Evolutionary conservation across 164 flowering plant genomes (phyloP).

Genomic region (Magnolia officinalis): DNA sequence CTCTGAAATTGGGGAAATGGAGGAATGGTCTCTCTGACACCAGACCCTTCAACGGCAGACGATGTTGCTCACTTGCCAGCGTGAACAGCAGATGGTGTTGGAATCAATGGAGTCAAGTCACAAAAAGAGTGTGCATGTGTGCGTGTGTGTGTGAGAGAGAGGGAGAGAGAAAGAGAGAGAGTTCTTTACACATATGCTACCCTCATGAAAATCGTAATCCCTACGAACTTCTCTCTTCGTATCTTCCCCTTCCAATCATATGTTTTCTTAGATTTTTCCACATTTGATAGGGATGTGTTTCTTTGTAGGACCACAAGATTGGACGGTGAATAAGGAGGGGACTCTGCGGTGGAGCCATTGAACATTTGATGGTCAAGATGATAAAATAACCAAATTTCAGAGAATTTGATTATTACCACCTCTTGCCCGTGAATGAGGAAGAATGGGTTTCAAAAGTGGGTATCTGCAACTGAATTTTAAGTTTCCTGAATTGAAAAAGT

Average conservation of each 20-base stretch:
- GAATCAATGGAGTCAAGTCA: too few relatives aligned
- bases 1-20: too few relatives aligned
- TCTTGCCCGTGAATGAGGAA: neutral
- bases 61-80: too few relatives aligned
- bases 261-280: neutral
- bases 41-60: too few relatives aligned
- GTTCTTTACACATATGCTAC: conserved; percentile 14
- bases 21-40: too few relatives aligned
- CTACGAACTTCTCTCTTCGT: neutral
- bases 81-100: too few relatives aligned
- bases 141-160: too few relatives aligned
- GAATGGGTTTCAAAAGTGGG: neutral
- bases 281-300: neutral
- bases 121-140: too few relatives aligned
- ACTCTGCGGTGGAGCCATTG: conserved; percentile 55
- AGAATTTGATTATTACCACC: neutral
- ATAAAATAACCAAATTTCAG: neutral
- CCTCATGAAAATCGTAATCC: neutral
- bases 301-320: conserved; percentile 51
- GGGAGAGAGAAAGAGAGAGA: conserved; percentile 67
- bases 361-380: conserved; percentile 15
- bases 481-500: too few relatives aligned
- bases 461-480: neutral
- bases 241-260: neutral
- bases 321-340: conserved; percentile 51